Evolutionary conservation across 345 rosid species (phyloP).

Genomic region (Salix exigua): DNA sequence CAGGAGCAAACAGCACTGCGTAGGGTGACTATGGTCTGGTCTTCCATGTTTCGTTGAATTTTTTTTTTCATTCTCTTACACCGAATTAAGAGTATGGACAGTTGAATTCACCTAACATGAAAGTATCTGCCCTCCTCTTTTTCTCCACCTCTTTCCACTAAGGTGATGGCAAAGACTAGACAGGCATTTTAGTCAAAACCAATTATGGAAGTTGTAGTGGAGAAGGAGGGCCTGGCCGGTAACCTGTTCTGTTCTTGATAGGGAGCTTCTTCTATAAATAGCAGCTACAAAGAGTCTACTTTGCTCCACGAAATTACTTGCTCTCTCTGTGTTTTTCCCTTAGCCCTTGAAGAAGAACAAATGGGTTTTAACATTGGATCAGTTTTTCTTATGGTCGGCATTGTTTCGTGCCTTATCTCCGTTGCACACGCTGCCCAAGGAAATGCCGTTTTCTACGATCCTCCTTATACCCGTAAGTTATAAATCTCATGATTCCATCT

Average conservation of each 20-base stretch:
- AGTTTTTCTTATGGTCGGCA: not conserved
- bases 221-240: not conserved
- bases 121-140: not conserved
- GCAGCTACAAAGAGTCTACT: not conserved
- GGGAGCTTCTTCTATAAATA: not conserved
- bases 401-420: slow-evolving; percentile 1
- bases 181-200: not conserved
- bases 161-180: not conserved
- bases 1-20: too few relatives aligned
- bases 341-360: not conserved
- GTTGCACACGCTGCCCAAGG: slow-evolving; percentile 3
- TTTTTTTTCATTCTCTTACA: not conserved
- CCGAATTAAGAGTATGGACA: not conserved
- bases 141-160: not conserved
- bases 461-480: slow-evolving; percentile 4
- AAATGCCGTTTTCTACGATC: not conserved
- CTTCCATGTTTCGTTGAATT: not conserved
- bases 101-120: not conserved
- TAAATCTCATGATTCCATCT: not conserved
- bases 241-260: not conserved
- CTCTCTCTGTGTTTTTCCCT: too few relatives aligned
- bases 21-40: too few relatives aligned
- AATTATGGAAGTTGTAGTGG: too few relatives aligned
- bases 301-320: not conserved
- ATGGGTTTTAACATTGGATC: slow-evolving; percentile 2